Conservation (phyloP, 2,329 filamentous ascomycete genomes). For the Neurospora crassa region DNA sequence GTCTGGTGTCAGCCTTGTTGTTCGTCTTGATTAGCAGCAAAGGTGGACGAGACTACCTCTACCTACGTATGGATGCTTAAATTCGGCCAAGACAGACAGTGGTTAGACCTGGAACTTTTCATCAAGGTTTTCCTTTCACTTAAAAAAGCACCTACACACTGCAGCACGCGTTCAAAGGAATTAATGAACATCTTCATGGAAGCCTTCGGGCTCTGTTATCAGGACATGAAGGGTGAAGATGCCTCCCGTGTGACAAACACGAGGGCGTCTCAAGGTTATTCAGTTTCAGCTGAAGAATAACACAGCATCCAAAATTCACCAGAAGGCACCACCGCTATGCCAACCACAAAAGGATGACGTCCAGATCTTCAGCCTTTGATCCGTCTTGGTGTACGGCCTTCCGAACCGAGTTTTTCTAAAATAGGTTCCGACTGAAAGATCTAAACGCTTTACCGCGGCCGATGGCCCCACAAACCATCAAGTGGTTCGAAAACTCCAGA, state of each 20-base stretch:
- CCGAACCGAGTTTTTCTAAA: not conserved
- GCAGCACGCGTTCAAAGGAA: not conserved
- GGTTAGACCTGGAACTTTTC: not conserved
- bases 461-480: not conserved
- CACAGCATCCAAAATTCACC: too few species aligned
- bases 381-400: not conserved
- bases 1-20: not conserved
- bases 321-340: not conserved
- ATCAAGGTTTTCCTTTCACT: not conserved
- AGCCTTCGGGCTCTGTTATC: not conserved
- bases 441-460: not conserved
- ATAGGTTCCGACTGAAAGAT: too few species aligned
- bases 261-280: conserved; percentile 3
- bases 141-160: not conserved
- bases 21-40: not conserved
- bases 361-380: not conserved
- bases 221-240: not conserved
- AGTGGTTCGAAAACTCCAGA: not conserved
- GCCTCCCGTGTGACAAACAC: conserved; percentile 4
- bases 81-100: not conserved
- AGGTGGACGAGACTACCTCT: not conserved
- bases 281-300: too few species aligned
- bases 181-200: not conserved
- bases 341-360: not conserved
- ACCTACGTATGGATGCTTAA: not conserved